Evolutionary conservation across 805 yeast genomes (phyloP).

Genomic region (Ogataea wickerhamii): DNA sequence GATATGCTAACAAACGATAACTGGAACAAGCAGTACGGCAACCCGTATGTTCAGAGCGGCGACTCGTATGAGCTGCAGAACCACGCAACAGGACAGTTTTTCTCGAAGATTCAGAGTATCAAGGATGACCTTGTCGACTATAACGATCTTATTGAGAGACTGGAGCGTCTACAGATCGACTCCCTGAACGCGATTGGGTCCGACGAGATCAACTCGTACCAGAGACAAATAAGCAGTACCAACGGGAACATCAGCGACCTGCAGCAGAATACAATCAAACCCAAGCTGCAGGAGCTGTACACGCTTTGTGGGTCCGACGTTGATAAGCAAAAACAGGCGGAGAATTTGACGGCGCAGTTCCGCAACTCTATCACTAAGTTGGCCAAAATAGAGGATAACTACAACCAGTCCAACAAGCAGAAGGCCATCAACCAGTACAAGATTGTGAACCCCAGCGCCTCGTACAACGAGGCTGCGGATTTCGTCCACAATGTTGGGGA

Average conservation of each 20-base stretch:
- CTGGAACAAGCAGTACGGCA: conserved; percentile 13
- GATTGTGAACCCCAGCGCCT: conserved; percentile 82
- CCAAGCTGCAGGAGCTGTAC: conserved; percentile 73
- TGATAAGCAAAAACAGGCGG: conserved; percentile 87
- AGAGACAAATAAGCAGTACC: conserved; percentile 72
- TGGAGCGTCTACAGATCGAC: conserved; percentile 67
- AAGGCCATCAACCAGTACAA: conserved; percentile 92
- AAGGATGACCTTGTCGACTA: conserved; percentile 69
- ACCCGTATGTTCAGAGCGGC: conserved; percentile 18
- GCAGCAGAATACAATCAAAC: conserved; percentile 65
- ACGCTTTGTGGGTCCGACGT: conserved; percentile 65
- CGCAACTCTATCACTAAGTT: conserved; percentile 83
- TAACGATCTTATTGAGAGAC: conserved; percentile 62
- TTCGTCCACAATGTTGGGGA: conserved; percentile 83
- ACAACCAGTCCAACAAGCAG: conserved; percentile 75
- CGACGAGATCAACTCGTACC: conserved; percentile 62
- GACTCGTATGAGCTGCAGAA: conserved; percentile 20
- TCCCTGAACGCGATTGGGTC: conserved; percentile 70
- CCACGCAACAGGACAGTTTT: conserved; percentile 43
- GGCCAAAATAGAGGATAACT: conserved; percentile 80
- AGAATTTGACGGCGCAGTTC: conserved; percentile 79
- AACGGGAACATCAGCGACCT: conserved; percentile 75
- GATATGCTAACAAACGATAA: too few species aligned
- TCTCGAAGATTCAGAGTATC: conserved; percentile 64
- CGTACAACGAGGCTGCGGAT: conserved; percentile 77